phyloP scores from a whole-genome alignment of 208 protist species.

The Porcisia deanei region DNA sequence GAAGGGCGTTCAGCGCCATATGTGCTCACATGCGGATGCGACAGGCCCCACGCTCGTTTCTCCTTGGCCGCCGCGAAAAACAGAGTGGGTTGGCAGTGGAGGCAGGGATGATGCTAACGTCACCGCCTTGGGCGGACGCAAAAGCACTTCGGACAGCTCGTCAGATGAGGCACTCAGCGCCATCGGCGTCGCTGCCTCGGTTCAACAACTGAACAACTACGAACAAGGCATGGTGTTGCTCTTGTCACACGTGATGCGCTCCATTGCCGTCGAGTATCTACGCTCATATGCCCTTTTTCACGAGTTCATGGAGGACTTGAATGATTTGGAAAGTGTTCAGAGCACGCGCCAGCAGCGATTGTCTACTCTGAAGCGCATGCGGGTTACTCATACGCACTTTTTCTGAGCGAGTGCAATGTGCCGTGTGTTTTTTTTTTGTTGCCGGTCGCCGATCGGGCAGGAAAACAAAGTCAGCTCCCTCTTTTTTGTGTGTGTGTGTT shows the following conservation, averaged over 20 bases:
- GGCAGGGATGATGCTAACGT: slow-evolving; percentile 6
- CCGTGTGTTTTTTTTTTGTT: neutral
- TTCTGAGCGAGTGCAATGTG: slow-evolving; percentile 8
- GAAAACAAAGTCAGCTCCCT: too few relatives aligned
- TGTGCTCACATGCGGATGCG: neutral
- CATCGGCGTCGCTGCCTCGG: slow-evolving; percentile 5
- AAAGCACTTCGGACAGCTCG: slow-evolving; percentile 9
- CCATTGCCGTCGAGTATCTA: slow-evolving; percentile 46
- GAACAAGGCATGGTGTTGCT: slow-evolving; percentile 80
- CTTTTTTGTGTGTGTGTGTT: too few relatives aligned
- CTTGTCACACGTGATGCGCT: slow-evolving; percentile 68
- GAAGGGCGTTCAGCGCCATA: neutral
- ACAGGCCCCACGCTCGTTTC: neutral
- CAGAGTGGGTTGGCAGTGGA: neutral
- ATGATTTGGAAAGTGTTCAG: slow-evolving; percentile 64
- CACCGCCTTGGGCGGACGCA: slow-evolving; percentile 4
- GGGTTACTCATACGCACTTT: slow-evolving; percentile 56
- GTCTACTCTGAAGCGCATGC: slow-evolving; percentile 65
- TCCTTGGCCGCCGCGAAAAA: neutral
- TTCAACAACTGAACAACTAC: slow-evolving; percentile 51
- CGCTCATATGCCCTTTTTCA: slow-evolving; percentile 49
- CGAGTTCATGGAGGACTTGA: slow-evolving; percentile 68
- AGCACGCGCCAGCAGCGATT: slow-evolving; percentile 52
- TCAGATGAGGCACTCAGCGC: slow-evolving; percentile 9
- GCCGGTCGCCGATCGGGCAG: neutral